Percentiles rank a stretch among this genome's conserved stretches.
Conservation (phyloP, 306 rosid genomes). For the Pyrus pyrifolia region DNA sequence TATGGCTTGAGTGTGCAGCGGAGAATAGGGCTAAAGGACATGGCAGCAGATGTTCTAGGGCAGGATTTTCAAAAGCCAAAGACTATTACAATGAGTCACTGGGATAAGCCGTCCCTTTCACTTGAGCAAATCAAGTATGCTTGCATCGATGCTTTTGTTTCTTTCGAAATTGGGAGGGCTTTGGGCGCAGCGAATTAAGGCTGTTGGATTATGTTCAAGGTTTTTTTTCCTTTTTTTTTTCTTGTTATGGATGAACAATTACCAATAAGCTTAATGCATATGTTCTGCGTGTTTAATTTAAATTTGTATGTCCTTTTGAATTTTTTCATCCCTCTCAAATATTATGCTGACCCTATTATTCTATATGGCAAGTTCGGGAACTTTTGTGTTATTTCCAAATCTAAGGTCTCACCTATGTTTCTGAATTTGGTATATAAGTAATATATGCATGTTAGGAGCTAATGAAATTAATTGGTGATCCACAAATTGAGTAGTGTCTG, state of each 20-base stretch:
- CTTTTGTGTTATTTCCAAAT: background rate
- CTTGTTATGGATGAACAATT: background rate
- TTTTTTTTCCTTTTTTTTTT: background rate
- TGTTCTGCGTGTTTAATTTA: background rate
- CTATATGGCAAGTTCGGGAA: background rate
- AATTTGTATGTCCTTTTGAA: background rate
- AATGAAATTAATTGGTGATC: background rate
- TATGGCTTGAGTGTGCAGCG: background rate
- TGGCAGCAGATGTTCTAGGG: conserved; percentile 17
- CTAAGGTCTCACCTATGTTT: background rate
- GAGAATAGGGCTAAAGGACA: background rate
- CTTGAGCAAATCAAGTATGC: conserved; percentile 27
- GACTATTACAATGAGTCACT: conserved; percentile 18
- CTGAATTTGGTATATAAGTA: background rate
- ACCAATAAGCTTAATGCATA: background rate
- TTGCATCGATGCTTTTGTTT: conserved; percentile 27
- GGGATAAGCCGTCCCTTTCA: conserved; percentile 6
- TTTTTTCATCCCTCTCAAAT: background rate
- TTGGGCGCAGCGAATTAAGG: background rate
- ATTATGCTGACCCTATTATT: background rate
- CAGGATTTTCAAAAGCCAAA: conserved; percentile 1
- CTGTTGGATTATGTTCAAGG: background rate
- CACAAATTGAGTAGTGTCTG: too few relatives aligned
- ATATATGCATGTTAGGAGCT: background rate
- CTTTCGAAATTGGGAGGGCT: conserved; percentile 24